Evolutionary conservation across 2,329 filamentous ascomycete species (phyloP).

Genomic region (Cryphonectria naterciae): DNA sequence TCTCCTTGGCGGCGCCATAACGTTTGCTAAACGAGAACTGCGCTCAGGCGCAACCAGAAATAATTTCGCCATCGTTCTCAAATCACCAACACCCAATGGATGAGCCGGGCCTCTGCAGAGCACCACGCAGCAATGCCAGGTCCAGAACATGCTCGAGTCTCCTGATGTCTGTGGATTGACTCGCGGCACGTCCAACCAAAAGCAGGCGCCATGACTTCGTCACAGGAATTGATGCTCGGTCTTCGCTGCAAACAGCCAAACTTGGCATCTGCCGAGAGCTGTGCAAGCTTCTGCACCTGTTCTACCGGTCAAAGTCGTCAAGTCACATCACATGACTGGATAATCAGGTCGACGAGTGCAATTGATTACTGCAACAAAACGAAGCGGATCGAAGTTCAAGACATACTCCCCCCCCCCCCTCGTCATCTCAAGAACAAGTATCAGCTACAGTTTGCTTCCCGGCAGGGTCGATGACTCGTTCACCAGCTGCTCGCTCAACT

Average conservation of each 20-base stretch:
- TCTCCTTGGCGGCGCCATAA: conserved; percentile 29
- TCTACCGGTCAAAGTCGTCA: not conserved
- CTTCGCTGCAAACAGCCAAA: not conserved
- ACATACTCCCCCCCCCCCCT: conserved; percentile 9
- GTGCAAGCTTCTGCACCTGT: conserved; percentile 4
- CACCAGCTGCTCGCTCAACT: conserved; percentile 23
- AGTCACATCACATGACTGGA: not conserved
- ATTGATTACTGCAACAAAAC: not conserved
- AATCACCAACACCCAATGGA: conserved; percentile 30
- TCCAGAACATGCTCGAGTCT: not conserved
- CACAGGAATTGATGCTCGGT: not conserved
- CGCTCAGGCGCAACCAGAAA: conserved; percentile 78
- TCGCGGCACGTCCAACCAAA: not conserved
- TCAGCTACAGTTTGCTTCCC: conserved; percentile 19
- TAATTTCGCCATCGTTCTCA: conserved; percentile 84
- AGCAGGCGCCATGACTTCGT: not conserved
- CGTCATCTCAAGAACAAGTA: conserved; percentile 16
- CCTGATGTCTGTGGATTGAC: not conserved
- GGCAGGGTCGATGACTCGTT: not conserved
- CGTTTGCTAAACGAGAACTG: conserved; percentile 75
- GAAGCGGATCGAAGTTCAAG: conserved; percentile 25
- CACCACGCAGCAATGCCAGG: not conserved
- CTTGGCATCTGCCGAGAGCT: not conserved
- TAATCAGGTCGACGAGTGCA: not conserved
- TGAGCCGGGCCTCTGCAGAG: conserved; percentile 10